phyloP scores from a whole-genome alignment of 2,329 filamentous ascomycete species.

The Rhynchosporium graminicola region DNA sequence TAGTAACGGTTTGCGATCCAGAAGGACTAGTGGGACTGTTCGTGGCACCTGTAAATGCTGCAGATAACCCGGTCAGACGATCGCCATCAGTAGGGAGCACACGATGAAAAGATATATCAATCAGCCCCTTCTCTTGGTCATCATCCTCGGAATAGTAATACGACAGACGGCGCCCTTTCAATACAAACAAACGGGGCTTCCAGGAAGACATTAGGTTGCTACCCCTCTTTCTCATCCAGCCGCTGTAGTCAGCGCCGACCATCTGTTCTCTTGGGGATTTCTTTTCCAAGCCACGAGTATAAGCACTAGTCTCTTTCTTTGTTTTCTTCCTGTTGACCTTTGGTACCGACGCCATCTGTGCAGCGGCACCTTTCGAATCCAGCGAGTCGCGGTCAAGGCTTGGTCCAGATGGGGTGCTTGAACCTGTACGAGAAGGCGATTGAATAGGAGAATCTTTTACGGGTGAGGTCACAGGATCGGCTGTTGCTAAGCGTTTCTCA shows the following conservation, averaged over 20 bases:
- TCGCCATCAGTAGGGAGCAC: conserved; percentile 95
- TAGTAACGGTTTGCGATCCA: conserved; percentile 49
- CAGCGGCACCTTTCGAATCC: conserved; percentile 57
- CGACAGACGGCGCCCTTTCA: conserved; percentile 85
- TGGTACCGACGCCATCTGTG: conserved; percentile 46
- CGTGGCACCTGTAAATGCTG: conserved; percentile 86
- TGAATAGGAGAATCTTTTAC: conserved; percentile 54
- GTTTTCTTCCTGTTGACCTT: conserved; percentile 65
- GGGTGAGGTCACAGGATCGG: conserved; percentile 47
- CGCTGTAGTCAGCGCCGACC: conserved; percentile 84
- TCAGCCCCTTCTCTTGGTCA: conserved; percentile 88
- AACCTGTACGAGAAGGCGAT: conserved; percentile 76
- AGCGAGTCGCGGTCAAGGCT: conserved; percentile 81
- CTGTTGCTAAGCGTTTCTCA: conserved; percentile 54
- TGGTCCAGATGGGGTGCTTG: conserved; percentile 65
- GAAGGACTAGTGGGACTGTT: conserved; percentile 57
- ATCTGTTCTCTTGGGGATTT: conserved; percentile 83
- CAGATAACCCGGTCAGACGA: conserved; percentile 84
- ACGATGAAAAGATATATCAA: conserved; percentile 95
- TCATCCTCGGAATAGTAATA: conserved; percentile 97
- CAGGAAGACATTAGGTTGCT: conserved; percentile 95
- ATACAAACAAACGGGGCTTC: conserved; percentile 94
- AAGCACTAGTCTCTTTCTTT: conserved; percentile 95
- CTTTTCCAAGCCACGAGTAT: conserved; percentile 81
- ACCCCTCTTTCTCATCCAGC: conserved; percentile 99